Conservation (phyloP, 2,329 filamentous ascomycete species). For the Chaetomium sp. region DNA sequence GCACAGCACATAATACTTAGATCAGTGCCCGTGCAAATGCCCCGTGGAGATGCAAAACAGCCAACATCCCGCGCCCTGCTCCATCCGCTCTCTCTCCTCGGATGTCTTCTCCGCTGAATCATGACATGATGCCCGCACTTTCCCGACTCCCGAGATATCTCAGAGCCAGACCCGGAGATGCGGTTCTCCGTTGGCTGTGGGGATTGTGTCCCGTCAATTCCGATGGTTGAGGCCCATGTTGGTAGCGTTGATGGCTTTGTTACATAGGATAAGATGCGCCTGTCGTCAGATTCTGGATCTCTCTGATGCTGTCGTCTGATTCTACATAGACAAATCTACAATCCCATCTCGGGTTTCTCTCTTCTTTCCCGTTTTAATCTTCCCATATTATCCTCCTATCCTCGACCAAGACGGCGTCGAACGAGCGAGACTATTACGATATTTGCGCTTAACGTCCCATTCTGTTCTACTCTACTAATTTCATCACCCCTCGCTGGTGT, state of each 20-base stretch:
- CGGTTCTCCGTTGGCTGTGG: constrained; percentile 10
- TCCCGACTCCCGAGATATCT: not conserved
- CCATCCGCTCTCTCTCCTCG: not conserved
- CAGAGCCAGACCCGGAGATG: constrained; percentile 17
- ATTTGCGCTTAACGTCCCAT: not conserved
- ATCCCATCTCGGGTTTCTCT: not conserved
- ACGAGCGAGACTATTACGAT: not conserved
- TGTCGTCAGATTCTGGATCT: not conserved
- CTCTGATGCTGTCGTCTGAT: not conserved
- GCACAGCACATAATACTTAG: not conserved
- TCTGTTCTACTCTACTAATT: not conserved
- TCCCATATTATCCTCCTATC: not conserved
- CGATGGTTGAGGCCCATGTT: constrained; percentile 1
- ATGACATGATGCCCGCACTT: not conserved
- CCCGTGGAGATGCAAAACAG: constrained; percentile 25
- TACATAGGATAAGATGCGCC: not conserved
- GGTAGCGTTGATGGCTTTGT: not conserved
- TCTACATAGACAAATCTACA: not conserved
- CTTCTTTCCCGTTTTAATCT: not conserved
- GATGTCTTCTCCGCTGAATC: constrained; percentile 15
- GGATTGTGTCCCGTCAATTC: not conserved
- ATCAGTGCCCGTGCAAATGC: not conserved
- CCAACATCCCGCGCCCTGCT: constrained; percentile 18
- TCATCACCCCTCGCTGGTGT: not conserved
- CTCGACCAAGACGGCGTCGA: not conserved